These are phyloP conservation scores for Macrocybe gigantea DNA, from an alignment of 768 basidiomycete genomes.

Conservation along the genomic window DNA sequence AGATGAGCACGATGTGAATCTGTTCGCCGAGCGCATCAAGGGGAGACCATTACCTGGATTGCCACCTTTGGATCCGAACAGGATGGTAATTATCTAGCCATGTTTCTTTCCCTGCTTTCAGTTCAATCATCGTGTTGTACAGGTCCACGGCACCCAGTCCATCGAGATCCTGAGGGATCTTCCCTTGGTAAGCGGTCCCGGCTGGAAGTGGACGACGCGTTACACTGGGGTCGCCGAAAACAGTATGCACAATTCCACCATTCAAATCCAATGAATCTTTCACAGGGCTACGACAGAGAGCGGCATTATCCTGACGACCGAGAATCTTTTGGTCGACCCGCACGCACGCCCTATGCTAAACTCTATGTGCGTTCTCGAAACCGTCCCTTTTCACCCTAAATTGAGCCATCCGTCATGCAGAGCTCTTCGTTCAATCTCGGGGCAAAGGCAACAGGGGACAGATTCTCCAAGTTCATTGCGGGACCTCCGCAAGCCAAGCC, in stretches of 20 bases:
- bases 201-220: conserved; percentile 68
- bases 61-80: conserved; percentile 65
- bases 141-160: conserved; percentile 78
- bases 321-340: conserved; percentile 58
- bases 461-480: conserved; percentile 58
- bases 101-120: background rate
- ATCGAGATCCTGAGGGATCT: conserved; percentile 79
- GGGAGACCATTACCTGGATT: conserved; percentile 52
- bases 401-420: conserved; percentile 21
- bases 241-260: conserved; percentile 40
- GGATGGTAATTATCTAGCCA: conserved; percentile 42
- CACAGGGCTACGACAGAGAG: conserved; percentile 41
- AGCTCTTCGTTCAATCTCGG: conserved; percentile 67
- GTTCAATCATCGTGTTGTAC: background rate
- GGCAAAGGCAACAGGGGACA: conserved; percentile 55
- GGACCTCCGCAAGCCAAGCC: conserved; percentile 55
- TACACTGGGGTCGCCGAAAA: conserved; percentile 76
- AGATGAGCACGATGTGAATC: conserved; percentile 57
- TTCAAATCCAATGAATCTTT: background rate
- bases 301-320: conserved; percentile 66
- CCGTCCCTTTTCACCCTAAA: background rate
- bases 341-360: conserved; percentile 51
- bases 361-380: conserved; percentile 42
- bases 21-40: conserved; percentile 54
- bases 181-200: conserved; percentile 67